Evolutionary conservation across 2,329 filamentous ascomycete species (phyloP), one percentile per base, ranked within the genome.

Genomic region (Geosmithia flava): DNA sequence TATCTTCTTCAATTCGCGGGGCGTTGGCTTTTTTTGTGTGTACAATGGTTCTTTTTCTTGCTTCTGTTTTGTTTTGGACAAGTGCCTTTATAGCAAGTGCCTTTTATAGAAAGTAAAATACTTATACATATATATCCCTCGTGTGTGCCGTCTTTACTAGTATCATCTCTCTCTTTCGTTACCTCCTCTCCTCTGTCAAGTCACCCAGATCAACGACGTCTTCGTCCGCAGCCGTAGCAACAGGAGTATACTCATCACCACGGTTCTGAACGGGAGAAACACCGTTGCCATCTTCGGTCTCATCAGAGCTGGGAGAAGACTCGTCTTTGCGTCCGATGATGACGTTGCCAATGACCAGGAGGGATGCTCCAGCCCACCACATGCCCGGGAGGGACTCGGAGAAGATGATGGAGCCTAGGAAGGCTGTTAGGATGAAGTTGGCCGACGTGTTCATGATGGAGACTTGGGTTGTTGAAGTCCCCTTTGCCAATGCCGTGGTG

Each of bases 381-480:
- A 88, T 66, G 10, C 77, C 79, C 1, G 85, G 84, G 27, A 91
- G 66, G 1, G 70, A 65, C 66, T 91, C 86, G 20, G 76, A 72
- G 62, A 91, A 91, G 54, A 91, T 79, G 50, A 77, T 62, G 46
- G 77, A 69, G 23, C 86, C 85, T 19, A 90, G 69, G 7, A 90
- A 53, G 7, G 86, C 86, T 0, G 86, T 90, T 51, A 88, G 65
- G 65, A 91, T 75, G 62, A 91, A 91, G 66, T 91, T 91, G 49
- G 83, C 75, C 15, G 83, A 87, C 2, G 86, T 90, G 63, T 91
- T 91, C 62, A 91, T 80, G 60, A 91, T 83, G 54, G 80, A 83
- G 45, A 90, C 86, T 58, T 87, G 84, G 0, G 86, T 87, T 8
- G 86, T 88, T 2, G 84, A 88, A 50, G 77, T 75, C 15, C 85